phyloP scores from a whole-genome alignment of 1,284 basidiomycete species.

The Leucoagaricus sp. region DNA sequence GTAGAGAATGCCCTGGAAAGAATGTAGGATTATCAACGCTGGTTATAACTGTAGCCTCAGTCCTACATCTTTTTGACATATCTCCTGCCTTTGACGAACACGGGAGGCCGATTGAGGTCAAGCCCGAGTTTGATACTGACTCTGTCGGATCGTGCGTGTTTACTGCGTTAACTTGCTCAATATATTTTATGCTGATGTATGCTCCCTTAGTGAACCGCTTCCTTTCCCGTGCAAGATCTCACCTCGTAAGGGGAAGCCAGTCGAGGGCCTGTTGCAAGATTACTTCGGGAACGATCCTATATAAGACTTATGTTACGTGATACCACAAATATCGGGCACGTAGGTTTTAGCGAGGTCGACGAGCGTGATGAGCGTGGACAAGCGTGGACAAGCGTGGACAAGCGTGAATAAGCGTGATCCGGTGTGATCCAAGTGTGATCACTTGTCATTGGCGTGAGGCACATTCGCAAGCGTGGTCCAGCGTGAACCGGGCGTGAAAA shows the following conservation, averaged over 20 bases:
- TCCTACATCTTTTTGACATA: slow-evolving; percentile 8
- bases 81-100: slow-evolving; percentile 1
- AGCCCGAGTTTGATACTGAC: neutral
- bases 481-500: no score
- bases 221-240: slow-evolving; percentile 6
- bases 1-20: slow-evolving; percentile 10
- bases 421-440: no score
- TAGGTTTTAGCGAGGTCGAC: no score
- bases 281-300: neutral
- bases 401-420: no score
- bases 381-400: no score
- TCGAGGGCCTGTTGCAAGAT: neutral
- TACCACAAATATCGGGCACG: no score
- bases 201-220: neutral
- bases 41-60: neutral
- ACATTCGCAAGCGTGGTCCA: no score
- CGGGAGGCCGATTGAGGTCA: slow-evolving; percentile 27
- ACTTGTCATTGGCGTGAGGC: no score
- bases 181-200: no score
- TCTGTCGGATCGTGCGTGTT: neutral
- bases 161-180: neutral
- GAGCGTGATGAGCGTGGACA: no score
- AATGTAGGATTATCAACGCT: slow-evolving; percentile 4
- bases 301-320: neutral
- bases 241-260: neutral